Base-by-base conservation (phyloP, 2,329 filamentous ascomycete species). In the Calonectria montana region DNA sequence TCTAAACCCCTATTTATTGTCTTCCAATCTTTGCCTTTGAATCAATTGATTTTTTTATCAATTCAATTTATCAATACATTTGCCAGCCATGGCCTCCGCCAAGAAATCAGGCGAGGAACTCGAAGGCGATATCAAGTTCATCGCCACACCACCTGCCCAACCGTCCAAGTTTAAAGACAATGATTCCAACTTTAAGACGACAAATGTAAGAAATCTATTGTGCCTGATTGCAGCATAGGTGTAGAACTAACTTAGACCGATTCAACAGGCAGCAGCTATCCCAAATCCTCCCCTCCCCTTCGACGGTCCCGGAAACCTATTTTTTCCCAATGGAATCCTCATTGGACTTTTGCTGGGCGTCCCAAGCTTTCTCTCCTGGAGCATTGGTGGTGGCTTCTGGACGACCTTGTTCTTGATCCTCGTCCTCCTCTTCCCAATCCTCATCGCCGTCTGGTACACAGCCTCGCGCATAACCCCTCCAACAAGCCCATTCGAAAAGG, bases 261-360 rank as follows among this genome's bases (percentile, higher is more conserved):
- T 10, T 45, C 8, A n/a, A 16, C 59, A 83, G 82, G 81, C 73
- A 66, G 76, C 72, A 81, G 97, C 95, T 72, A 98, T 98, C 86
- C 94, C 97, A 82, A 98, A 98, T 91, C 94, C 92, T 61, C 95
- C 97, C 76, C 91, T 98, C 45, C 97, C 97, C 45, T 96, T 96
- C 76, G 97, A 98, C 83, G 94, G 91, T 63, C 87, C 95, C 62
- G 94, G 95, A 76, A 91, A 90, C 83, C 94, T 97, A 77, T 92
- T 88, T 84, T 99, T 98, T 91, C 95, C 93, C 86, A 97, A 97
- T 86, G 86, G 88, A 77, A 85, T 93, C 79, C 92, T 98, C 77
- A 87, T 94, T 83, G 88, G 89, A 77, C 84, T 96, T 73, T 83
- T 98, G 73, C 83, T 91, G 73, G 84, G 91, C 69, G 88, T 97